Evolutionary conservation across 805 yeast species (phyloP), one percentile per base, ranked within the genome.

Genomic region (Sungouiozyma intestinalis): DNA sequence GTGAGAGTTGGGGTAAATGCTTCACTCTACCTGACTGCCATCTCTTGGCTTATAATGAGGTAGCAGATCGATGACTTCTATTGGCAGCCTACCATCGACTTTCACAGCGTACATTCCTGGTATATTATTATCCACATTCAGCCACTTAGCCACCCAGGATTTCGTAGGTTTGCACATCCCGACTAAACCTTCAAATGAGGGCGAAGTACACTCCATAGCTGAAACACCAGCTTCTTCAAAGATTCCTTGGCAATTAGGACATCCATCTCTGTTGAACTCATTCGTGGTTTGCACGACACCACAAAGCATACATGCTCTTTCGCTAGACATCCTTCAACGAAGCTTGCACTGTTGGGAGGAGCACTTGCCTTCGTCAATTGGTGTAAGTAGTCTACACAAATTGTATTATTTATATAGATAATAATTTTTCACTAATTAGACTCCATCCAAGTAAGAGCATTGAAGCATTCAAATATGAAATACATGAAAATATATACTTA

Each of bases 71-170:
- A 83, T 74, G 32, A 86, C 77, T 49, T 90, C 96, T 6, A 83
- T 85, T 1, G 97, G 97, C 39, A 92, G 67, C 53, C 85, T 79
- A 31, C 98, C 98, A 51, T 79, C 81, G 5, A 92, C 90, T 56
- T 90, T 85, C 24, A 88, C 94, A 1, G 98, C 98, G 53, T 92
- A 87, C 52, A 90, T 61, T 0, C 97, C 98, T 1, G 94, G 84
- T 17, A 77, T 80, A 58, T 86, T 85, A 15, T 85, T 81, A 55
- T 85, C 95, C 27, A 90, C 81, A 62, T 97, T 77, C 43, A 90
- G 68, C 98, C 98, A 90, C 57, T 84, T 77, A 14, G 96, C 96
- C 33, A 86, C 96, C 98, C 98, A 90, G 2, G 96, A 85, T 31
- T 72, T 75, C 40, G 77, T 76, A 40, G 90, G 86, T 46, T 82